Evolutionary conservation across 2,329 filamentous ascomycete species (phyloP).

Genomic region (Venturia effusa): DNA sequence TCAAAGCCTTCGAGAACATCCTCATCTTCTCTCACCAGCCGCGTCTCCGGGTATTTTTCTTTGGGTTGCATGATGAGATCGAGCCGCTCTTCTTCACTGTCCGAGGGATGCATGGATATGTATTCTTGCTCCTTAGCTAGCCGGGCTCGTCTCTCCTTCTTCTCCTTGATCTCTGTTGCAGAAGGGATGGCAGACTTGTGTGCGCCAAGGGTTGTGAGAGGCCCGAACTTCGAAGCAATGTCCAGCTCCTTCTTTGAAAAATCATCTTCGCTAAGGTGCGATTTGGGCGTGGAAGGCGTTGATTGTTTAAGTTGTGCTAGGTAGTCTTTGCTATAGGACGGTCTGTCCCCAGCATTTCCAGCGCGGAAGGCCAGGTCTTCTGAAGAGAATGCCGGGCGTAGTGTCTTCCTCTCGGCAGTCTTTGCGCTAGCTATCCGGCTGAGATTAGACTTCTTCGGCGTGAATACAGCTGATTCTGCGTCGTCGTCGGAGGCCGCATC

Average conservation of each 20-base stretch:
- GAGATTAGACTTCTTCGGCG: conserved; percentile 52
- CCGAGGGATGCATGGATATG: conserved; percentile 41
- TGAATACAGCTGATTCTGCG: conserved; percentile 40
- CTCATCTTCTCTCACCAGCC: conserved; percentile 77
- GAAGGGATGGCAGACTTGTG: conserved; percentile 53
- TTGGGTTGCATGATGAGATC: conserved; percentile 7
- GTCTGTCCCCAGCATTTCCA: conserved; percentile 50
- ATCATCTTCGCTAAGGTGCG: conserved; percentile 26
- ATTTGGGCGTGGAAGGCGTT: conserved; percentile 70
- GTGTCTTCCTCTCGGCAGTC: conserved; percentile 50
- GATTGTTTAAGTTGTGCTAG: conserved; percentile 76
- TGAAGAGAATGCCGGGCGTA: conserved; percentile 33
- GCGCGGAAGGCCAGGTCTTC: conserved; percentile 39
- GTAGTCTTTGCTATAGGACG: conserved; percentile 77
- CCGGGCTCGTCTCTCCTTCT: conserved; percentile 79
- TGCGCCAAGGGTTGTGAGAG: conserved; percentile 22
- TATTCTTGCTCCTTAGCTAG: conserved; percentile 63
- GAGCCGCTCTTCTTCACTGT: conserved; percentile 29
- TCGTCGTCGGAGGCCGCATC: conserved; percentile 44
- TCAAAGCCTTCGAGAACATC: conserved; percentile 91
- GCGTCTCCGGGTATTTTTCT: conserved; percentile 50
- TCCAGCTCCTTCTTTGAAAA: conserved; percentile 40
- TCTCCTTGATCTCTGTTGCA: conserved; percentile 77
- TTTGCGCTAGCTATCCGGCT: conserved; percentile 56
- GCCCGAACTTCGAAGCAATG: conserved; percentile 47